A percentile compares a stretch with the other conserved stretches of the same genome.
phyloP scores from a whole-genome alignment of 257 asterid genomes.

The Fraxinus cuspidata region DNA sequence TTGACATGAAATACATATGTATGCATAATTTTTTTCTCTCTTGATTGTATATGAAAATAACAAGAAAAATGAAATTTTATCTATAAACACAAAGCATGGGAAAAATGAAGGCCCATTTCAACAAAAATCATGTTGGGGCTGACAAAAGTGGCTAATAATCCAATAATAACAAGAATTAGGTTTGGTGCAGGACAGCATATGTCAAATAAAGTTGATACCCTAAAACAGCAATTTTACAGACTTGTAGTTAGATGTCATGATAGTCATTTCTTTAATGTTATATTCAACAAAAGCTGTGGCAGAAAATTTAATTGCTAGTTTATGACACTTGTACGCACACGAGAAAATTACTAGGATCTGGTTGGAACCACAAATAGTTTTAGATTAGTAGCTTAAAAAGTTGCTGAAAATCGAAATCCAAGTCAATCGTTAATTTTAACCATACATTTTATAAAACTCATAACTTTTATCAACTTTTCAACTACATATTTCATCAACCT shows the following conservation, averaged over 20 bases:
- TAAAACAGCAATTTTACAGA: neutral
- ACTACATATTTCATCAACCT: too few species aligned
- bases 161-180: constrained; percentile 11
- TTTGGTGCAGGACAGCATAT: neutral
- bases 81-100: neutral
- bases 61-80: neutral
- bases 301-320: neutral
- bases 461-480: too few species aligned
- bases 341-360: neutral
- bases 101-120: neutral
- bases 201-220: neutral
- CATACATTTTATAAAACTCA: too few species aligned
- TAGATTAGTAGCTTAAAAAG: too few species aligned
- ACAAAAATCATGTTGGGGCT: constrained; percentile 20
- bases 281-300: neutral
- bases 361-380: neutral
- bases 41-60: too few species aligned
- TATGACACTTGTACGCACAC: neutral
- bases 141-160: constrained; percentile 21
- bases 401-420: too few species aligned
- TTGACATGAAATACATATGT: neutral
- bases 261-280: neutral
- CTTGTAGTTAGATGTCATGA: neutral
- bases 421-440: too few species aligned
- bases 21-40: neutral